Evolutionary conservation across 2,329 filamentous ascomycete species (phyloP), one percentile per base, ranked within the genome.

Genomic region (Colletotrichum gloeosporioides): DNA sequence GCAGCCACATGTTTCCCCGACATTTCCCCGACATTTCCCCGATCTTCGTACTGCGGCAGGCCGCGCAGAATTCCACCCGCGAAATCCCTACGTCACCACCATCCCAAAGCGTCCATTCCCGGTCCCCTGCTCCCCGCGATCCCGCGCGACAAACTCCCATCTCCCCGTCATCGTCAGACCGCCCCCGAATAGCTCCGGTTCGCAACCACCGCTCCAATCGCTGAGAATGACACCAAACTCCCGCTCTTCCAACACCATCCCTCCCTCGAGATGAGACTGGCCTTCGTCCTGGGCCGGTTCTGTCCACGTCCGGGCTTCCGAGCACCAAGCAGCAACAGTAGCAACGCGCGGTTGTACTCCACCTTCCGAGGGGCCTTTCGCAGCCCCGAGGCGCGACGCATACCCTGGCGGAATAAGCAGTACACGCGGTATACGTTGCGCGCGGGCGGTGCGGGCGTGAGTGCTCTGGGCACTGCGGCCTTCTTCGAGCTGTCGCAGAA

Each of bases 401-500:
- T 78, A 69, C 80, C 80, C 78, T 83, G 83, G 81, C 68, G 75
- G 49, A 62, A 32, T 32, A 76, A 44, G 53, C 77, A 78, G 16
- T 74, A 73, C 10, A 71, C 77, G 53, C 82, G 80, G 22, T 80
- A 85, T 8, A 80, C 82, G 2, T 73, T 89, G 9, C 85, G 85
- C 4, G 87, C 86, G 1, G 85, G 83, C 2, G 86, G 85, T n/a
- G 85, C 82, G 6, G 83, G 85, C 1, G 85, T 82, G 6, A 83
- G 84, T 1, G 84, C 85, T 1, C 83, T 93, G 12, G 91, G 88
- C 9, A 90, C 91, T 0, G 87, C 88, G 0, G 88, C 88, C 2
- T 93, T 93, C 81, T 86, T 93, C 59, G 86, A 89, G 79, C 83
- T 93, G 8, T 90, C 91, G 6, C 89, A 92, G 79, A 83, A 88